These are phyloP conservation scores for Piloderma croceum DNA, from an alignment of 768 basidiomycete species.

Conservation along the genomic window DNA sequence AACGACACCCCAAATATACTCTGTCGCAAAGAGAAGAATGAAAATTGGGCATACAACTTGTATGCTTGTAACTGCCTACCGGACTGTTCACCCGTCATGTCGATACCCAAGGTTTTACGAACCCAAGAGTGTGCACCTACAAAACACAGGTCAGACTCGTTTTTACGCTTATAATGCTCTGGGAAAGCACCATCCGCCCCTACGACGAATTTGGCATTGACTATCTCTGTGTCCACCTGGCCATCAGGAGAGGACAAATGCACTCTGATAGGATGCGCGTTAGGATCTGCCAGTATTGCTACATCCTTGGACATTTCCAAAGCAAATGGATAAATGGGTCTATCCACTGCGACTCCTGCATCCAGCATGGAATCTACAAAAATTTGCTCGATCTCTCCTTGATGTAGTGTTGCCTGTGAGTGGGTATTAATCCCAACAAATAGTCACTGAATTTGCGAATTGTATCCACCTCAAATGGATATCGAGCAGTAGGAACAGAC, in stretches of 20 bases:
- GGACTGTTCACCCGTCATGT: constrained; percentile 78
- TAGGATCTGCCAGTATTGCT: constrained; percentile 11
- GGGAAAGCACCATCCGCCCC: constrained; percentile 67
- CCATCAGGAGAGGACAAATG: constrained; percentile 29
- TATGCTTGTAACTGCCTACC: no score
- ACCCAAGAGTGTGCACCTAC: constrained; percentile 82
- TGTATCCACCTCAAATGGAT: constrained; percentile 58
- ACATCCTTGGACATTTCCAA: constrained; percentile 23
- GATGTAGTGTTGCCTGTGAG: constrained; percentile 49
- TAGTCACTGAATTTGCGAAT: background rate
- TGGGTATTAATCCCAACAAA: constrained; percentile 1
- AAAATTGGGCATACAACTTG: background rate
- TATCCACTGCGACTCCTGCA: constrained; percentile 34
- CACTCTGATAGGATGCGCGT: constrained; percentile 13
- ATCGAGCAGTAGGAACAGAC: constrained; percentile 56
- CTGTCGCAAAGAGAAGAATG: constrained; percentile 27
- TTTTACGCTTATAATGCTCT: no score
- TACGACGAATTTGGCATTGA: constrained; percentile 68
- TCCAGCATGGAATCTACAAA: constrained; percentile 57
- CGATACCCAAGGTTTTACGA: constrained; percentile 55
- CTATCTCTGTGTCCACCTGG: constrained; percentile 43
- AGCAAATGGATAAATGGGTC: constrained; percentile 26
- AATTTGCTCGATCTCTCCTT: constrained; percentile 57
- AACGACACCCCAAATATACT: constrained; percentile 80
- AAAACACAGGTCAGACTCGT: constrained; percentile 1